These are phyloP conservation scores for Backusella tuberculispora DNA, from an alignment of 192 early-diverging fungal species.

Conservation along the genomic window DNA sequence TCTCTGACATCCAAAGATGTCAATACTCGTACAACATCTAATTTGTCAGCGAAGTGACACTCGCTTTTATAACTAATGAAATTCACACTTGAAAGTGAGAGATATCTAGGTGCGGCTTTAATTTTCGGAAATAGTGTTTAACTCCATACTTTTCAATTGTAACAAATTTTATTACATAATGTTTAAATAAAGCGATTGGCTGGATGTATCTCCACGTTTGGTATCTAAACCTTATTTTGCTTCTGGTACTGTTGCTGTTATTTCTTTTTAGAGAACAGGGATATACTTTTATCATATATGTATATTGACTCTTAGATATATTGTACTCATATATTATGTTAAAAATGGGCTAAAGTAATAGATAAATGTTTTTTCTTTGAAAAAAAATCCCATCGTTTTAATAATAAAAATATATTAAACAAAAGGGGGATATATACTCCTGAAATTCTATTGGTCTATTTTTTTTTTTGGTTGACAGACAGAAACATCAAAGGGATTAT, in stretches of 20 bases:
- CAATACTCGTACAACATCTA: background rate
- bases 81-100: no score
- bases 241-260: background rate
- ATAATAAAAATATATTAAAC: background rate
- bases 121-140: background rate
- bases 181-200: background rate
- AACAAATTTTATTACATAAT: background rate
- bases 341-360: no score
- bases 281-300: background rate
- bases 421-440: background rate
- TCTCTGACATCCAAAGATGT: background rate
- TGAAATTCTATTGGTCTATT: background rate
- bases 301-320: background rate
- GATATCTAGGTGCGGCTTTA: no score
- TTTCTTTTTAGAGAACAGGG: background rate
- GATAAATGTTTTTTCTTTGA: background rate
- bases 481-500: background rate
- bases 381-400: background rate
- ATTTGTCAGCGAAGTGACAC: background rate
- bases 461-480: background rate
- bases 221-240: background rate
- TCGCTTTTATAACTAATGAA: background rate
- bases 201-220: slow-evolving; percentile 2
- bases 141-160: slow-evolving; percentile 12
- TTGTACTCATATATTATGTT: no score